These are phyloP conservation scores for Fragaria ananassa DNA, from an alignment of 306 rosid genomes.

Conservation along the genomic window DNA sequence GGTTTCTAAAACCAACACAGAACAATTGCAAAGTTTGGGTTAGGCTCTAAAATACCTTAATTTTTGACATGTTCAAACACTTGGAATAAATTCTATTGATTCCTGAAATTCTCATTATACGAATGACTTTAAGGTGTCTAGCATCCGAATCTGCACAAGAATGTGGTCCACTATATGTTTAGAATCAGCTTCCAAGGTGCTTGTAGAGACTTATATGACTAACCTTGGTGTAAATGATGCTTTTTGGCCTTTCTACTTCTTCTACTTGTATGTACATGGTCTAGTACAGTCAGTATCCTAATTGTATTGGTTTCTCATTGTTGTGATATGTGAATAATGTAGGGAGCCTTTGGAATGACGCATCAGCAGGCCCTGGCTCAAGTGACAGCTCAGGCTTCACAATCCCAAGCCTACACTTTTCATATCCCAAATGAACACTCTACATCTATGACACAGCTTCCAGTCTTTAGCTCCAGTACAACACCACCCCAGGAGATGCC, in stretches of 20 bases:
- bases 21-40: not conserved
- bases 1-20: not conserved
- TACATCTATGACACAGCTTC: slow-evolving; percentile 33
- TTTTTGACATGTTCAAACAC: not conserved
- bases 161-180: not conserved
- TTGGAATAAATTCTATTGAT: not conserved
- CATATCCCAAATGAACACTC: slow-evolving; percentile 39
- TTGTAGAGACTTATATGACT: not conserved
- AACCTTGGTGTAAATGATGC: not conserved
- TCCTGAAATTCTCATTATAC: not conserved
- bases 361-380: slow-evolving; percentile 71
- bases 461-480: slow-evolving; percentile 26
- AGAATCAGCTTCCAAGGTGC: not conserved
- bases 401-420: slow-evolving; percentile 33
- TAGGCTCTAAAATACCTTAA: too few relatives aligned
- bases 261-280: not conserved
- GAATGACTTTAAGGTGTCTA: not conserved
- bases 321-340: slow-evolving; percentile 15
- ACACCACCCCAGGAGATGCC: slow-evolving; percentile 31
- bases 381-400: slow-evolving; percentile 57
- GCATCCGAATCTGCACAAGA: not conserved
- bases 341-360: slow-evolving; percentile 64
- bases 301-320: slow-evolving; percentile 14
- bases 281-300: not conserved
- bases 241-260: not conserved